phyloP scores from a whole-genome alignment of 495 filamentous ascomycete genomes.

The Ascobolus immersus region DNA sequence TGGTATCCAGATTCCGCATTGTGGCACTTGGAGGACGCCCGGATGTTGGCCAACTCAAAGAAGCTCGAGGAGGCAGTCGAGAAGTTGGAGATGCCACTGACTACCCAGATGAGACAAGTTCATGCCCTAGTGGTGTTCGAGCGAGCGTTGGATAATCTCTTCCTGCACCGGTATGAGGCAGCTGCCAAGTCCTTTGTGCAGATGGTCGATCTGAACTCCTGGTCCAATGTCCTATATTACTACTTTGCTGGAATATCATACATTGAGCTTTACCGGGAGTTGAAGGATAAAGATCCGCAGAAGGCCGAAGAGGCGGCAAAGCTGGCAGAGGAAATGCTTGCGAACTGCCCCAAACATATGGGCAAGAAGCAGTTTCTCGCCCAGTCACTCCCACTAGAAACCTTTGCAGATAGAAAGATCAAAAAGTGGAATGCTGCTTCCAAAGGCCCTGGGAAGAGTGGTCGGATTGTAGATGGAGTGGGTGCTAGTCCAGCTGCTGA shows the following conservation, averaged over 20 bases:
- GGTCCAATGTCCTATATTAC: conserved; percentile 74
- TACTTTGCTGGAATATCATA: conserved; percentile 62
- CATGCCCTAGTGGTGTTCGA: conserved; percentile 37
- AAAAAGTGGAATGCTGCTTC: conserved; percentile 73
- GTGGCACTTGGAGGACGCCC: conserved; percentile 75
- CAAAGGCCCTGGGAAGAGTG: conserved; percentile 19
- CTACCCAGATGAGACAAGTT: conserved; percentile 44
- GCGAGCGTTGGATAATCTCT: conserved; percentile 45
- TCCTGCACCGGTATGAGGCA: conserved; percentile 42
- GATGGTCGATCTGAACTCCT: conserved; percentile 67
- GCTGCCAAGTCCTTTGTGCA: conserved; percentile 41
- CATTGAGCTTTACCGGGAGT: conserved; percentile 51
- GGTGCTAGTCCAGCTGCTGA: conserved; percentile 67
- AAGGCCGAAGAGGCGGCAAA: conserved; percentile 22
- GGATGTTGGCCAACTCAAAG: conserved; percentile 43
- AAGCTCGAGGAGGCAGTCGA: conserved; percentile 42
- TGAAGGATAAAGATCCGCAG: conserved; percentile 25
- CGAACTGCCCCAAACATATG: conserved; percentile 43
- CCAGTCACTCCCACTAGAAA: conserved; percentile 66
- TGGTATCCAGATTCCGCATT: conserved; percentile 62
- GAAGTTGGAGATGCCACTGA: conserved; percentile 28
- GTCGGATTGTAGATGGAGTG: conserved; percentile 47
- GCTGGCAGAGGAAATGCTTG: conserved; percentile 41
- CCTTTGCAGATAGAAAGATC: conserved; percentile 63
- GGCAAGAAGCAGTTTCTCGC: conserved; percentile 82